These are phyloP conservation scores for Malassezia slooffiae DNA, from an alignment of 1,284 basidiomycete species.

Conservation along the genomic window DNA sequence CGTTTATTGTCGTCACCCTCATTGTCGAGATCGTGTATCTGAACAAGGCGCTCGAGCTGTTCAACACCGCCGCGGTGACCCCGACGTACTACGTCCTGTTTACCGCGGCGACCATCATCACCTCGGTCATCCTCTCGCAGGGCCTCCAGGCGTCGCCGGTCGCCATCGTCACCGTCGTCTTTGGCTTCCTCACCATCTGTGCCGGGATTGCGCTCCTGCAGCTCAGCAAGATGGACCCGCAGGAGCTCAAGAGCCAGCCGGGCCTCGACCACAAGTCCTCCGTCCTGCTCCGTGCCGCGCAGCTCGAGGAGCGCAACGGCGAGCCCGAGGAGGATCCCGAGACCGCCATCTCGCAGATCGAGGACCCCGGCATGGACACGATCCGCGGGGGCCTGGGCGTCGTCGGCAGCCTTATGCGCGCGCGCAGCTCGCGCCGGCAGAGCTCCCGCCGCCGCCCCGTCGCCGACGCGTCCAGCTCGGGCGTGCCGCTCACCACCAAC, in stretches of 20 bases:
- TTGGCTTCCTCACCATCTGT: constrained; percentile 71
- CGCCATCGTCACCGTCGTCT: constrained; percentile 63
- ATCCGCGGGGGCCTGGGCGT: constrained; percentile 44
- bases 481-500: constrained; percentile 12
- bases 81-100: constrained; percentile 76
- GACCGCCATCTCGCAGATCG: constrained; percentile 20
- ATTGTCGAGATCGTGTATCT: constrained; percentile 89
- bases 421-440: constrained; percentile 30
- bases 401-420: constrained; percentile 42
- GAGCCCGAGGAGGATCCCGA: constrained; percentile 18
- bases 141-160: constrained; percentile 64
- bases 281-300: constrained; percentile 35
- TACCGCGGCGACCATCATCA: constrained; percentile 62
- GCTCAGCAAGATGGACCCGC: constrained; percentile 63
- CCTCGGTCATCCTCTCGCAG: constrained; percentile 64
- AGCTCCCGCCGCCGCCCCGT: constrained; percentile 25
- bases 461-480: constrained; percentile 24
- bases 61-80: constrained; percentile 71
- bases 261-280: constrained; percentile 39
- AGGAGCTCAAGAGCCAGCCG: constrained; percentile 32
- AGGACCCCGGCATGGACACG: constrained; percentile 45
- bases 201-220: constrained; percentile 87
- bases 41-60: constrained; percentile 89
- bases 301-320: constrained; percentile 24
- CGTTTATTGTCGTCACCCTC: constrained; percentile 69